phyloP scores from a whole-genome alignment of 176 grass and related monocot species.

The Aegilops tauschii region DNA sequence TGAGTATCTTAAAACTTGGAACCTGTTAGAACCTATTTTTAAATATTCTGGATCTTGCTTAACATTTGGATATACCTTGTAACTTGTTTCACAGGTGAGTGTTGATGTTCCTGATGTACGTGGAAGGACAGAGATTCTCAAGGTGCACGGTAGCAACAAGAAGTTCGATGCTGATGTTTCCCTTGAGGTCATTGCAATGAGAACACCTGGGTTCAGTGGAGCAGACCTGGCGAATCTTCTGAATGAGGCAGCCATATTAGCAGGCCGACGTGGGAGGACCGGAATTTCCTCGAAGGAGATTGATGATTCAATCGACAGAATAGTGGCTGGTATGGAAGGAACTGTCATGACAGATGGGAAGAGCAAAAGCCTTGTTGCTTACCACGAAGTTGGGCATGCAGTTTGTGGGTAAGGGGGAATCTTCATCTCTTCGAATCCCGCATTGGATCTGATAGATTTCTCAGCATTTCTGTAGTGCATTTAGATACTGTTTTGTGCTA shows the following conservation, averaged over 20 bases:
- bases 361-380: slow-evolving; percentile 97
- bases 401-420: slow-evolving; percentile 81
- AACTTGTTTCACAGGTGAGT: slow-evolving; percentile 56
- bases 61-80: not conserved
- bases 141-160: slow-evolving; percentile 93
- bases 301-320: slow-evolving; percentile 99
- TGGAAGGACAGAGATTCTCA: slow-evolving; percentile 94
- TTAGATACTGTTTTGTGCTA: not conserved
- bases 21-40: not conserved
- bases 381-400: slow-evolving; percentile 99
- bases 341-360: slow-evolving; percentile 99
- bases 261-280: slow-evolving; percentile 70
- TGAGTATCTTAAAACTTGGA: not conserved
- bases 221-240: slow-evolving; percentile 98
- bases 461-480: not conserved
- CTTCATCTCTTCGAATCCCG: not conserved
- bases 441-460: not conserved
- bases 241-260: slow-evolving; percentile 94
- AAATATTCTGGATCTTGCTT: slow-evolving; percentile 2
- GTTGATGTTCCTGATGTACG: slow-evolving; percentile 98
- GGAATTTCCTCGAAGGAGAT: slow-evolving; percentile 96
- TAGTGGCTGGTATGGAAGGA: slow-evolving; percentile 99
- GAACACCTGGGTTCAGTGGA: slow-evolving; percentile 98
- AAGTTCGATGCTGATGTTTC: slow-evolving; percentile 96
- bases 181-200: slow-evolving; percentile 96